Base-by-base conservation (phyloP, 1,139 yeast species). In the Kurtzmaniella natalensis region DNA sequence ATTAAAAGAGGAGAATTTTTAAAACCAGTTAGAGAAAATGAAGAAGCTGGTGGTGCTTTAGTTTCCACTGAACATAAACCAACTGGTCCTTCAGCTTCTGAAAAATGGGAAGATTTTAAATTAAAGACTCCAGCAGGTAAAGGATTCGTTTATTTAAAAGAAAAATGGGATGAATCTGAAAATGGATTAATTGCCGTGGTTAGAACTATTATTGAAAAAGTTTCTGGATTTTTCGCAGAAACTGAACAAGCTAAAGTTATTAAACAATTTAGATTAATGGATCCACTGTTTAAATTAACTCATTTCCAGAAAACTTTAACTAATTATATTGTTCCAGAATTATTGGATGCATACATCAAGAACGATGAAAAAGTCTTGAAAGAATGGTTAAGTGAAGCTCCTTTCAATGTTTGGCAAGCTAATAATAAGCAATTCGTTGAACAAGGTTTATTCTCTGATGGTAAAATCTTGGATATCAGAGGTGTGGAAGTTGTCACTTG, bases 341-440 rank as follows among this genome's bases (percentile, higher is more conserved):
- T 94, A 29, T 70, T 94, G 52, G 99, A 94, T 56, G 96, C 98
- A 3, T 89, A 88, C 63, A 87, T 87, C 44, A 84, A 84, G 52
- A 96, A 96, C 45, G 97, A 94, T 49, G 89, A 80, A 44, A 73
- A 72, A 35, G 81, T 81, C 18, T 72, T 94, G 55, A 85, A 89
- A 58, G 67, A 70, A 48, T 94, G 99, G 99, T 76, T 94, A 41
- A 83, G 95, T 35, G 98, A 94, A 62, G 97, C 97, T 21, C 97
- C 98, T 25, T 88, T 69, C 65, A 89, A 92, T 56, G 95, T 94
- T 36, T 88, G 95, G 78, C 78, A 85, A 46, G 95, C 96, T 26
- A 87, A 84, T 58, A 88, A 92, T 56, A 94, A 94, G 61, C 95
- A 86, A 54, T 81, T 88, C 57, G 78, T 83, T 50, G 95, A 89